Evolutionary conservation across 768 basidiomycete species (phyloP).

Genomic region (Cyathus striatus): DNA sequence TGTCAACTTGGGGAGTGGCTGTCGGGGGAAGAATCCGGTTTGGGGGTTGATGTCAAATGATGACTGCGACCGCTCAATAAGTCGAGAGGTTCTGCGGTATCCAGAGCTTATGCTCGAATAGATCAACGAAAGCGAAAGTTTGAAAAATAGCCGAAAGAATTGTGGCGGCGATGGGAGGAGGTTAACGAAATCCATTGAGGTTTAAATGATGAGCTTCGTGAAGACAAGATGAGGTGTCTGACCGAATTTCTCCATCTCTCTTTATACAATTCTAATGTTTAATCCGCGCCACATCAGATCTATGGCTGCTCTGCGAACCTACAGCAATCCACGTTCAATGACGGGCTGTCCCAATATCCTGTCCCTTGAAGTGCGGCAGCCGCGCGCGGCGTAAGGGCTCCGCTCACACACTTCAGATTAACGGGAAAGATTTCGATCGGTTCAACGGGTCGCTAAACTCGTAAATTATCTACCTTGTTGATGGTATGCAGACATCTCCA

Average conservation of each 20-base stretch:
- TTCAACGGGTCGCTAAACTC: slow-evolving; percentile 1
- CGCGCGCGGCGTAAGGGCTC: background rate
- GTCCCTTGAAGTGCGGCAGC: slow-evolving; percentile 2
- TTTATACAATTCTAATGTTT: slow-evolving; percentile 2
- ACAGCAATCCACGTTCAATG: slow-evolving; percentile 1
- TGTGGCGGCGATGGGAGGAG: slow-evolving; percentile 51
- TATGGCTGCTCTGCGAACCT: no score
- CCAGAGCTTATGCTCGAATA: slow-evolving; percentile 36
- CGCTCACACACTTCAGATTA: background rate
- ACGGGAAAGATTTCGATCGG: background rate
- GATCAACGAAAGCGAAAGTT: slow-evolving; percentile 39
- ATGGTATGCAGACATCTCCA: background rate
- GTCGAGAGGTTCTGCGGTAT: slow-evolving; percentile 18
- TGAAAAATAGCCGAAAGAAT: slow-evolving; percentile 42
- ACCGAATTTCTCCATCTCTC: no score
- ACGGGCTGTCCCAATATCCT: background rate
- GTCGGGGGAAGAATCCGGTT: slow-evolving; percentile 82
- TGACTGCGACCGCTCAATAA: slow-evolving; percentile 25
- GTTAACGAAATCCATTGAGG: slow-evolving; percentile 33
- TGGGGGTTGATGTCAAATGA: slow-evolving; percentile 55
- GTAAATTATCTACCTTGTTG: background rate
- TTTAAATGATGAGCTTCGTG: slow-evolving; percentile 7
- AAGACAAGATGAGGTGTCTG: background rate
- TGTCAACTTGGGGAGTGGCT: slow-evolving; percentile 53
- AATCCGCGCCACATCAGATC: slow-evolving; percentile 7